phyloP scores from a whole-genome alignment of 1,284 basidiomycete genomes.

The Sphagnurus paluster region DNA sequence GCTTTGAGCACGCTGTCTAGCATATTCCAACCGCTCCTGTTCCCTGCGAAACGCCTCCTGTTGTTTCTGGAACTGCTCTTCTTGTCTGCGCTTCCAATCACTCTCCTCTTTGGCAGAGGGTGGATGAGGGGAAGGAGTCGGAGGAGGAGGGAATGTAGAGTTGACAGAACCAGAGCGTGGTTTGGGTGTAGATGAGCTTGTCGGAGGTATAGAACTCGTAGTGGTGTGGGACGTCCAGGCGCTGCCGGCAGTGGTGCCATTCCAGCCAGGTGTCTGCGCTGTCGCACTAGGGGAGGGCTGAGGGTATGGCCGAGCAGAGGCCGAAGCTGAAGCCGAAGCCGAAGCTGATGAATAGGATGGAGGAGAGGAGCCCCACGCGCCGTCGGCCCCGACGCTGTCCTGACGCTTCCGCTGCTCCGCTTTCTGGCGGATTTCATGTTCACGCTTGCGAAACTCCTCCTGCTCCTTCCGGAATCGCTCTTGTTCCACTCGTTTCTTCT shows the following conservation, averaged over 20 bases:
- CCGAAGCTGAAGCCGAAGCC: constrained; percentile 17
- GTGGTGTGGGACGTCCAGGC: constrained; percentile 22
- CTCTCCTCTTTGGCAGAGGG: constrained; percentile 33
- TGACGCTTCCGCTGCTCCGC: constrained; percentile 42
- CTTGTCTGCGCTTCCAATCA: constrained; percentile 58
- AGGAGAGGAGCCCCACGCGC: constrained; percentile 16
- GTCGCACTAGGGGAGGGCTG: constrained; percentile 23
- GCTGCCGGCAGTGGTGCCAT: constrained; percentile 18
- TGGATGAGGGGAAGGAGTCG: constrained; percentile 22
- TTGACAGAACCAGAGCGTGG: constrained; percentile 28
- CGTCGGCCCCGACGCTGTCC: constrained; percentile 26
- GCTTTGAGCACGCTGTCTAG: constrained; percentile 39
- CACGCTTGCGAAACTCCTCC: constrained; percentile 45
- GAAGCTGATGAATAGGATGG: constrained; percentile 19
- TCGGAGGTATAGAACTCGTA: constrained; percentile 17
- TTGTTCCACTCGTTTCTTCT: constrained; percentile 12
- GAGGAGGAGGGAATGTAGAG: constrained; percentile 30
- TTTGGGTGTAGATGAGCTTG: constrained; percentile 23
- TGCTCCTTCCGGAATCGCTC: constrained; percentile 23
- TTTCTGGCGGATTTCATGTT: constrained; percentile 46
- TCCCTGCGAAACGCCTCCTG: constrained; percentile 61
- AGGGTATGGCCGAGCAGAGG: constrained; percentile 16
- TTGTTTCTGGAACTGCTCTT: constrained; percentile 52
- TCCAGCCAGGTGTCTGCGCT: constrained; percentile 18
- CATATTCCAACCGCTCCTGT: constrained; percentile 49